These are phyloP conservation scores for Aethionema arabicum DNA, from an alignment of 345 rosid genomes.

Conservation along the genomic window DNA sequence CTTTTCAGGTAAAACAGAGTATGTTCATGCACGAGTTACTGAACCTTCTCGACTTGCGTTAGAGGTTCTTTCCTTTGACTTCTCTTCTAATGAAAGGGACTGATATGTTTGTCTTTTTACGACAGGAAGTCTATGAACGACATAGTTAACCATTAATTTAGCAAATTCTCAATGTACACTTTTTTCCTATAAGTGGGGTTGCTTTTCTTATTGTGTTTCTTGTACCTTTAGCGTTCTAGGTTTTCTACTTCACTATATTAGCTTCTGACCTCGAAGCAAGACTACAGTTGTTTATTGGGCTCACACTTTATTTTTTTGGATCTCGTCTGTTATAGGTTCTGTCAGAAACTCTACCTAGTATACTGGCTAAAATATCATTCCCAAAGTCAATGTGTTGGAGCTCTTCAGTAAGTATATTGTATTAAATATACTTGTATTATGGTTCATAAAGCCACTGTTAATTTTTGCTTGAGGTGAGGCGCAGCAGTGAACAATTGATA, in stretches of 20 bases:
- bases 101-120: constrained; percentile 11
- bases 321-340: constrained; percentile 54
- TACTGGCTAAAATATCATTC: constrained; percentile 75
- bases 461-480: not conserved
- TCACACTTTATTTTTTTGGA: not conserved
- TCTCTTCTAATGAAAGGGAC: constrained; percentile 27
- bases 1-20: constrained; percentile 83
- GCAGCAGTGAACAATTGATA: constrained; percentile 7
- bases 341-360: constrained; percentile 74
- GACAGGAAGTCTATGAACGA: constrained; percentile 8
- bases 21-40: constrained; percentile 61
- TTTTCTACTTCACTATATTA: constrained; percentile 20
- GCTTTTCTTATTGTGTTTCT: constrained; percentile 10
- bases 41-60: constrained; percentile 71
- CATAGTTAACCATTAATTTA: constrained; percentile 8
- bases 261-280: constrained; percentile 18
- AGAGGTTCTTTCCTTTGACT: constrained; percentile 55
- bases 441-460: not conserved
- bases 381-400: constrained; percentile 98
- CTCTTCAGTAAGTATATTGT: constrained; percentile 55
- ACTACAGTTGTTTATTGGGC: constrained; percentile 17
- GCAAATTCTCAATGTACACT: constrained; percentile 4
- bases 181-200: not conserved
- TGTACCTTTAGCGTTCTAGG: constrained; percentile 4
- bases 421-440: constrained; percentile 13